These are phyloP conservation scores for Allomyces macrogynus DNA, from an alignment of 192 early-diverging fungal genomes.

Conservation along the genomic window DNA sequence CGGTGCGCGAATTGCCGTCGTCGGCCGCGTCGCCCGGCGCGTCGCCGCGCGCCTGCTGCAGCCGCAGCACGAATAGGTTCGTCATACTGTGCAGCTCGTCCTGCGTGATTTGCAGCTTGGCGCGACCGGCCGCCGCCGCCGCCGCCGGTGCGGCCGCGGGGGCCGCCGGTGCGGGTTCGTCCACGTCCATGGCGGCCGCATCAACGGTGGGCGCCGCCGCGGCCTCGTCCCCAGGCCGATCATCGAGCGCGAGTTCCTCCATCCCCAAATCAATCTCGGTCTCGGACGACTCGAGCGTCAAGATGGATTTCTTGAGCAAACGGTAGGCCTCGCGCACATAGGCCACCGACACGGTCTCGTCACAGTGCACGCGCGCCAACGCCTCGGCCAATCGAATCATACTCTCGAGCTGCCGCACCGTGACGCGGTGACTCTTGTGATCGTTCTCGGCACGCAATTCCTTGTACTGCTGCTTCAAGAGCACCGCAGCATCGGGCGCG, in stretches of 20 bases:
- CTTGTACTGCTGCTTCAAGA: conserved; percentile 64
- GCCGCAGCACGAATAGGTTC: not conserved
- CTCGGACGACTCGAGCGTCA: not conserved
- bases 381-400: conserved; percentile 93
- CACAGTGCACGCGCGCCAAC: conserved; percentile 67
- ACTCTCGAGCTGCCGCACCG: conserved; percentile 88
- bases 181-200: too few species aligned
- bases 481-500: conserved; percentile 46
- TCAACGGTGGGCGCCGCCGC: too few species aligned
- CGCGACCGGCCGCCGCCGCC: too few species aligned
- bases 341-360: conserved; percentile 17
- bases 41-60: not conserved
- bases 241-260: not conserved
- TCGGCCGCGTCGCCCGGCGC: not conserved
- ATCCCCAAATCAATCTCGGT: not conserved
- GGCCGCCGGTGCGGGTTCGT: not conserved
- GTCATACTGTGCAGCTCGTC: not conserved
- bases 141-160: too few species aligned
- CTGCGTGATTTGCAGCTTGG: not conserved
- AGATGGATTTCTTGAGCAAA: not conserved
- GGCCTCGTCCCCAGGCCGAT: not conserved
- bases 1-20: conserved; percentile 49
- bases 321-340: not conserved
- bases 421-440: conserved; percentile 68
- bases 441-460: conserved; percentile 31